These are phyloP conservation scores for Hyphopichia fennica DNA, from an alignment of 1,139 yeast species.

Conservation along the genomic window DNA sequence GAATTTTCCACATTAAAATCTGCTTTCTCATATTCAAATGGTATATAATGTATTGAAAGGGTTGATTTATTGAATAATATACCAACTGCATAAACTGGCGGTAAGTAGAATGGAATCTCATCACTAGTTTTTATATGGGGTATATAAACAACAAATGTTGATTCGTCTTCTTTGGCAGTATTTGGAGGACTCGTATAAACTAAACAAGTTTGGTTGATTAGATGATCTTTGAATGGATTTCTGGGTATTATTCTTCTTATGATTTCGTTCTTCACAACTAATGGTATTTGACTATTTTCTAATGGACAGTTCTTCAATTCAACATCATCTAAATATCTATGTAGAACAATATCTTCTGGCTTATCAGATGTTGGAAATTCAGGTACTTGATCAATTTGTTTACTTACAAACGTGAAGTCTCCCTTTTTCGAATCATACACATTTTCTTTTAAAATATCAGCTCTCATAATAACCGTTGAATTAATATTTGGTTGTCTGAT, in stretches of 20 bases:
- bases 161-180: conserved; percentile 20
- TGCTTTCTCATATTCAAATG: conserved; percentile 45
- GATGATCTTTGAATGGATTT: conserved; percentile 81
- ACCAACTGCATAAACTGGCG: conserved; percentile 81
- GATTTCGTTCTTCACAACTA: conserved; percentile 48
- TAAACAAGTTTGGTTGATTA: conserved; percentile 82
- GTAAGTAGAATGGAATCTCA: conserved; percentile 84
- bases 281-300: conserved; percentile 22
- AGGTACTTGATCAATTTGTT: conserved; percentile 32
- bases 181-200: conserved; percentile 29
- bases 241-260: conserved; percentile 85
- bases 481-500: conserved; percentile 87
- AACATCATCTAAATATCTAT: conserved; percentile 56
- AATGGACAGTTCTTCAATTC: conserved; percentile 49
- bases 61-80: conserved; percentile 50
- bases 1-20: conserved; percentile 14
- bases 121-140: conserved; percentile 68
- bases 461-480: conserved; percentile 86
- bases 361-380: conserved; percentile 26
- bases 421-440: conserved; percentile 39
- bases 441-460: conserved; percentile 71
- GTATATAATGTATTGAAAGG: conserved; percentile 82
- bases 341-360: conserved; percentile 37
- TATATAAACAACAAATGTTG: conserved; percentile 64
- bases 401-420: conserved; percentile 33